phyloP scores from a whole-genome alignment of 192 early-diverging fungal genomes.

The Podochytrium sp. region DNA sequence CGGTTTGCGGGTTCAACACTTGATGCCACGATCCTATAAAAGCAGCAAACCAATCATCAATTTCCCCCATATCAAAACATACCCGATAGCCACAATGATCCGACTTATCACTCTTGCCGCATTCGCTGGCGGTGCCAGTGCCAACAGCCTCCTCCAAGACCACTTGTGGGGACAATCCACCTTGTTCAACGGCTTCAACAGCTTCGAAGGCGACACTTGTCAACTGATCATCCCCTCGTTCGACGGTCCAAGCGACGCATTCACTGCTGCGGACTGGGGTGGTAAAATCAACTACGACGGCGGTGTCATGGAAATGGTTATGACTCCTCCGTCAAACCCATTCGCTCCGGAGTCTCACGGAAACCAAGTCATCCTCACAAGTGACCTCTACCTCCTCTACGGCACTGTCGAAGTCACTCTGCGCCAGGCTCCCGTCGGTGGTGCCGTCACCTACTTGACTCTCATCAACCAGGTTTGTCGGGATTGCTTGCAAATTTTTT shows the following conservation, averaged over 20 bases:
- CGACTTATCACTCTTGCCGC: no score
- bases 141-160: no score
- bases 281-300: constrained; percentile 9
- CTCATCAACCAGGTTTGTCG: constrained; percentile 23
- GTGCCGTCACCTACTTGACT: constrained; percentile 16
- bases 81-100: no score
- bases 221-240: neutral
- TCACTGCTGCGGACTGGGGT: neutral
- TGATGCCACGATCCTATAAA: no score
- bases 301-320: neutral
- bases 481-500: no score
- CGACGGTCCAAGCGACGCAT: neutral
- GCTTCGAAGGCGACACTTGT: neutral
- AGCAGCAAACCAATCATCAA: no score
- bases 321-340: neutral
- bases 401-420: constrained; percentile 19
- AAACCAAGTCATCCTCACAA: neutral
- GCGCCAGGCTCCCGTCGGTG: neutral
- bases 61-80: no score
- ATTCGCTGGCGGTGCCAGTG: no score
- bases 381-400: neutral
- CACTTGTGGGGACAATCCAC: no score
- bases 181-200: no score
- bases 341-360: neutral
- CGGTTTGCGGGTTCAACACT: no score